Percentiles rank a stretch among this genome's conserved stretches.
Evolutionary conservation across 108 stramenopile genomes (phyloP).

Genomic region (Nitzschia sp.): DNA sequence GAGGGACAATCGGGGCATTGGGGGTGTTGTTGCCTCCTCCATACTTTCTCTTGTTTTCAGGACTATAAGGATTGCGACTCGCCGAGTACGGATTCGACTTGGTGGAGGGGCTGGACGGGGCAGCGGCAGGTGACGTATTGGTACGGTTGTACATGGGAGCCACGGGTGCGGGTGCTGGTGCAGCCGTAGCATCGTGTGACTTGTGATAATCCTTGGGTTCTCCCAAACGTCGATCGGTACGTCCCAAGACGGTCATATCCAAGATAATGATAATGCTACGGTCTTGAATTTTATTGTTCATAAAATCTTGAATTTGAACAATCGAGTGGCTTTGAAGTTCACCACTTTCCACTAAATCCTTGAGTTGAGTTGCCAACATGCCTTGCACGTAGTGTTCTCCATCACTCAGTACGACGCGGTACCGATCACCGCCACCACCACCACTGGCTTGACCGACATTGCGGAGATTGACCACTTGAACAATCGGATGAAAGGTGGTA

Average conservation of each 20-base stretch:
- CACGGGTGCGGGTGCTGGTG: conserved; percentile 12
- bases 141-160: conserved; percentile 61
- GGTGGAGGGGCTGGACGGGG: conserved; percentile 13
- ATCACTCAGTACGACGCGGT: conserved; percentile 80
- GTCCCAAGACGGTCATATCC: conserved; percentile 39
- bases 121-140: conserved; percentile 19
- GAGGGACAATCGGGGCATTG: conserved; percentile 59
- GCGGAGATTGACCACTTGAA: conserved; percentile 64
- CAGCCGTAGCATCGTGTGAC: conserved; percentile 27
- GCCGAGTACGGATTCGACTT: conserved; percentile 54
- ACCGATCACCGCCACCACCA: conserved; percentile 22
- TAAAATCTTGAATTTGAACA: conserved; percentile 66
- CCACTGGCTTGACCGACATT: conserved; percentile 34
- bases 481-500: conserved; percentile 46
- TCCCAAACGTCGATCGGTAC: conserved; percentile 57
- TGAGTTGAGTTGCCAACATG: conserved; percentile 93
- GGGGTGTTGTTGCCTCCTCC: neutral
- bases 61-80: conserved; percentile 20
- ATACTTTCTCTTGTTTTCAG: neutral
- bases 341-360: conserved; percentile 53
- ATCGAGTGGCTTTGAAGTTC: conserved; percentile 51
- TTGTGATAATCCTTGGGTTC: conserved; percentile 59
- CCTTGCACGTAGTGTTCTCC: conserved; percentile 79
- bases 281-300: conserved; percentile 76
- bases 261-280: conserved; percentile 82